A percentile compares a stretch with the other conserved stretches of the same genome.
Conservation (phyloP, 176 grass and related monocot genomes). For the Phyllostachys edulis region DNA sequence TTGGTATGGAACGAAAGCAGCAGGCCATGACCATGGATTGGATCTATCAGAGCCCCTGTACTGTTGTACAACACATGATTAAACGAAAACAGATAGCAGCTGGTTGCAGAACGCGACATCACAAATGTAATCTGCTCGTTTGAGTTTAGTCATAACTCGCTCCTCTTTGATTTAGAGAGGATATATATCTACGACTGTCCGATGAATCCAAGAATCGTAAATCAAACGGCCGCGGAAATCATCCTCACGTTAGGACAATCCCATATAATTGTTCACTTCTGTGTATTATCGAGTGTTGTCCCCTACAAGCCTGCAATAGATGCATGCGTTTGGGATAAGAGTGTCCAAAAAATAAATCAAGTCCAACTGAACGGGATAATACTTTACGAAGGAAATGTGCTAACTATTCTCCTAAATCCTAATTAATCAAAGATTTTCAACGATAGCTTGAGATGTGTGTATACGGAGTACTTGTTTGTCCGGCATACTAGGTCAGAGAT, state of each 20-base stretch:
- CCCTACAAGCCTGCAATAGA: neutral
- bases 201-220: neutral
- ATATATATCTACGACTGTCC: too few species aligned
- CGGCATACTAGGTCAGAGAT: neutral
- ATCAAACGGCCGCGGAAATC: too few species aligned
- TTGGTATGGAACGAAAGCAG: slow-evolving; percentile 19
- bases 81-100: neutral
- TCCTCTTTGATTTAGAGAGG: too few species aligned
- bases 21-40: slow-evolving; percentile 1
- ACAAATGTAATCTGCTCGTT: neutral
- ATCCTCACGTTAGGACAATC: neutral
- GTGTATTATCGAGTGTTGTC: neutral
- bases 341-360: neutral
- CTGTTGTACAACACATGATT: neutral
- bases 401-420: too few species aligned
- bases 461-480: neutral
- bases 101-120: neutral
- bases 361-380: neutral
- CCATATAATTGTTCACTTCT: neutral
- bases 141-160: neutral
- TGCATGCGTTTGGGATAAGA: neutral
- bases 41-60: neutral
- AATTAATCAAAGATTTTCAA: neutral
- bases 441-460: neutral
- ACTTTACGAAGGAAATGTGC: neutral